Conservation (phyloP, 495 filamentous ascomycete species). For the Schizothecium vesticola region DNA sequence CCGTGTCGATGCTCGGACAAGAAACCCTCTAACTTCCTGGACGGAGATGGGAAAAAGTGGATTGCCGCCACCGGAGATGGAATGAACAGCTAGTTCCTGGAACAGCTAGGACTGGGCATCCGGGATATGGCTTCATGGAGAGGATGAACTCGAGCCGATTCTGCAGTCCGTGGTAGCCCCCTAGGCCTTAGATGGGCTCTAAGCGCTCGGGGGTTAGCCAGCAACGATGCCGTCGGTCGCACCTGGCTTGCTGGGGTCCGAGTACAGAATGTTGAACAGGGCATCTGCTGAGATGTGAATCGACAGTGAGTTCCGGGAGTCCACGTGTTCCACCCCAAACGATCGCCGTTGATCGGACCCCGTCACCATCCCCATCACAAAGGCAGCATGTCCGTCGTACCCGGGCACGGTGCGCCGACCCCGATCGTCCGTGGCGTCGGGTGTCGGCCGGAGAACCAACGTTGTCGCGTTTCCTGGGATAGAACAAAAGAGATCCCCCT, state of each 20-base stretch:
- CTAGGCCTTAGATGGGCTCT: too few relatives aligned
- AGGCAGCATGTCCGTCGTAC: background rate
- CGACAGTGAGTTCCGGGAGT: background rate
- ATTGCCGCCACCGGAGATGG: background rate
- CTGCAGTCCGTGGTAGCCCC: too few relatives aligned
- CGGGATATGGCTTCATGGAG: background rate
- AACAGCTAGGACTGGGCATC: background rate
- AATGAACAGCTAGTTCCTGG: background rate
- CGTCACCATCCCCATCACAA: background rate
- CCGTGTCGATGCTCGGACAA: background rate
- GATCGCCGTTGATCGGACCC: background rate
- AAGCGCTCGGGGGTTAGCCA: too few relatives aligned
- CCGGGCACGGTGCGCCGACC: too few relatives aligned
- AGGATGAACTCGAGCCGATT: background rate
- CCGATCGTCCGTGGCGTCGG: too few relatives aligned
- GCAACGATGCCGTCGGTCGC: too few relatives aligned
- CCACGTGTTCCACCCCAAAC: background rate
- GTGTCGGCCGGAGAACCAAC: background rate
- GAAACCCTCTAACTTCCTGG: background rate
- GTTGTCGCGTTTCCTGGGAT: background rate
- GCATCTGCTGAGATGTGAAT: background rate
- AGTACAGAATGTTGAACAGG: background rate
- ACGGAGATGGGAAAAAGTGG: background rate
- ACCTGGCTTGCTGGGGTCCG: too few relatives aligned
- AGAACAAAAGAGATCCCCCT: background rate